Base-by-base conservation (phyloP, 805 yeast genomes). In the Saccharomyces mikatae region DNA sequence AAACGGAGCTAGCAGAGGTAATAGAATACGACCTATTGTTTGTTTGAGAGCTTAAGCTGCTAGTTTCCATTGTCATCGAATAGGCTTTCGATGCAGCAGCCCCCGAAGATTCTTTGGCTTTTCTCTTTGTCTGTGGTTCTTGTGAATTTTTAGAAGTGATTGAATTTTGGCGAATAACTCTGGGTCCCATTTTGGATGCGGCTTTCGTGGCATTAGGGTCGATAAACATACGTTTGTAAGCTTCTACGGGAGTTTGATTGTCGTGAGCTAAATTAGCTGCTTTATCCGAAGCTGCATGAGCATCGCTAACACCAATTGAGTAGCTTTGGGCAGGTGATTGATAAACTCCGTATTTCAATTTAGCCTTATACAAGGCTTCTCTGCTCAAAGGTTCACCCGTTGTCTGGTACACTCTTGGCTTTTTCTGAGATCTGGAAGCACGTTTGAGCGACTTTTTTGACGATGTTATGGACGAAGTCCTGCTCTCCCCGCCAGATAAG, bases 201-300 rank as follows among this genome's bases (percentile, higher is more conserved):
- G 72, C 70, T 30, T 56, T 60, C 14, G 70, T 60, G 3, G 72
- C 73, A 52, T 67, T 58, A 11, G 72, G 67, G 47, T 68, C 68
- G 41, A 68, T 62, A 48, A 62, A 58, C 26, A 67, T 52, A 56
- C 91, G 73, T 67, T 81, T 84, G 67, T 85, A 86, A 13, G 89
- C 62, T 57, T 78, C 80, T 41, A 85, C 80, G 2, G 82, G 76
- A 48, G 83, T 74, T 67, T 83, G 87, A 2, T 86, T 71, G 11
- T 83, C 79, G 6, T 87, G 80, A 1, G 94, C 95, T 57, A 86
- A 74, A 52, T 83, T 71, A 0, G 94, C 94, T 50, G 95, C 92
- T 5, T 86, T 80, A 65, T 84, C 89, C 14, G 88, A 79, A 29
- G 90, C 88, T 24, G 57, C 54, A 9, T 67, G 62, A 46, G 80